Conservation (phyloP, 1,284 basidiomycete genomes). For the Fomitopsis schrenkii region DNA sequence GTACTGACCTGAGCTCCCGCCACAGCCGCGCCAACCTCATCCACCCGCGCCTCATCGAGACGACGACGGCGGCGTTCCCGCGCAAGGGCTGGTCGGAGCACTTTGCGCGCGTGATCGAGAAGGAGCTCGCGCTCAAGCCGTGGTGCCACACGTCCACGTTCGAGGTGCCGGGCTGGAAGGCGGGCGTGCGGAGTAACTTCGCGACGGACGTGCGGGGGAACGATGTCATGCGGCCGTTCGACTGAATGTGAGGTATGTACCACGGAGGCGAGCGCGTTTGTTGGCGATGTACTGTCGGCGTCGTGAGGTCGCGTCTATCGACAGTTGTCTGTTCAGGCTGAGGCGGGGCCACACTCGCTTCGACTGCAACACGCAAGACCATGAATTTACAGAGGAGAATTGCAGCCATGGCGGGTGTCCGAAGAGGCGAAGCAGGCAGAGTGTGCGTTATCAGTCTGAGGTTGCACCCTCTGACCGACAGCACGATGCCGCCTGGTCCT, state of each 20-base stretch:
- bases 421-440: no score
- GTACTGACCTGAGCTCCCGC: neutral
- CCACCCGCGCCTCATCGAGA: constrained; percentile 39
- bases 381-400: no score
- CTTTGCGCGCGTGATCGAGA: constrained; percentile 44
- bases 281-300: no score
- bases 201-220: constrained; percentile 45
- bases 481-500: no score
- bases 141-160: constrained; percentile 52
- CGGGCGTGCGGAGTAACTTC: constrained; percentile 43
- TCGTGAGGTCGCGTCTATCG: no score
- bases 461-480: no score
- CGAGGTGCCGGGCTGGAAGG: constrained; percentile 42
- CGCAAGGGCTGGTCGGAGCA: constrained; percentile 44
- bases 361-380: no score
- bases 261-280: no score
- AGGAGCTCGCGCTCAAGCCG: constrained; percentile 43
- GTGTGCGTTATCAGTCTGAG: no score
- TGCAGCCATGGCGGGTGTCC: no score
- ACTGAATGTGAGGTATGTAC: constrained; percentile 18
- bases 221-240: constrained; percentile 37
- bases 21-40: constrained; percentile 42
- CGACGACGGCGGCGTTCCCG: constrained; percentile 39
- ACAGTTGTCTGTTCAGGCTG: no score
- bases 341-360: no score